These are phyloP conservation scores for Paraleonurus japonicus DNA, from an alignment of 257 asterid species.

Conservation along the genomic window DNA sequence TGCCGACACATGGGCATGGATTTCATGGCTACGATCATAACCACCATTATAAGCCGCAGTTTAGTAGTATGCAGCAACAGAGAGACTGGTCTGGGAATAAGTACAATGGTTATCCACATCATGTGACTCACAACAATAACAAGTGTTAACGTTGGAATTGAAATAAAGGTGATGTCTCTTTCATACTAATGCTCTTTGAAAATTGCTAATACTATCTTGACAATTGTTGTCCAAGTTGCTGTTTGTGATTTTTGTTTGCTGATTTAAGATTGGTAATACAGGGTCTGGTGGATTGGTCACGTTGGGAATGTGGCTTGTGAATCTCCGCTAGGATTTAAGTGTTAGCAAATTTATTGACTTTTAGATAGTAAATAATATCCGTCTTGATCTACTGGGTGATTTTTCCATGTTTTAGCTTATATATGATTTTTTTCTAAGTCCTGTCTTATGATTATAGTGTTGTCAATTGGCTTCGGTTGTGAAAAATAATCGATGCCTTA, in stretches of 20 bases:
- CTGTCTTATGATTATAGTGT: not conserved
- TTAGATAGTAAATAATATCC: conserved; percentile 15
- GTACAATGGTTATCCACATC: conserved; percentile 50
- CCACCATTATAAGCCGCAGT: conserved; percentile 57
- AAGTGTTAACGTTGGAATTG: conserved; percentile 29
- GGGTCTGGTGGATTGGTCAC: conserved; percentile 34
- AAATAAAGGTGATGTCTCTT: conserved; percentile 40
- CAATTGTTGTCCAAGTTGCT: conserved; percentile 8
- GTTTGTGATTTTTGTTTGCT: conserved; percentile 24
- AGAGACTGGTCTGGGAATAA: conserved; percentile 77
- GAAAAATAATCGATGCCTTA: not conserved
- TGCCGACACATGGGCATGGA: conserved; percentile 47
- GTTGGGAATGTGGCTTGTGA: conserved; percentile 42
- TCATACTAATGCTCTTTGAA: conserved; percentile 1
- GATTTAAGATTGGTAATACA: conserved; percentile 32
- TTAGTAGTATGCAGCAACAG: conserved; percentile 57
- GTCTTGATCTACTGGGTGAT: conserved; percentile 14
- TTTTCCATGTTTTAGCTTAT: not conserved
- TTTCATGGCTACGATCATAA: conserved; percentile 39
- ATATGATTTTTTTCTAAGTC: not conserved
- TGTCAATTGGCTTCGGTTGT: conserved; percentile 11
- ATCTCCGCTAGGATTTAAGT: conserved; percentile 31
- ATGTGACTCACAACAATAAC: conserved; percentile 51
- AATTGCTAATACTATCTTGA: conserved; percentile 14
- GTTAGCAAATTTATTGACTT: conserved; percentile 17